Conservation (phyloP, 345 rosid genomes). For the Gossypioides kirkii region DNA sequence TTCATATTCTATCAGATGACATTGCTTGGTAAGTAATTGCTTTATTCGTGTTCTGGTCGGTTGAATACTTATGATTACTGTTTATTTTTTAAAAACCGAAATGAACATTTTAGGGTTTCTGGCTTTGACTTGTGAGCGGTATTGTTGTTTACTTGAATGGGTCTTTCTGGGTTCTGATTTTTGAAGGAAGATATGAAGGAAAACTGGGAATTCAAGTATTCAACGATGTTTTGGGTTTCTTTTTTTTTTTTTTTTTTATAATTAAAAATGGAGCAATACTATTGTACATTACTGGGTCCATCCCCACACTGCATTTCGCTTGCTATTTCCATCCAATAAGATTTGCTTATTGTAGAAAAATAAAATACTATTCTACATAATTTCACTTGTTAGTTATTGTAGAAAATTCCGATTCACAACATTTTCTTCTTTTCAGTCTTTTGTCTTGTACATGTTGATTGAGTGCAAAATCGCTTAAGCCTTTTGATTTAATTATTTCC, state of each 20-base stretch:
- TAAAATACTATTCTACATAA: background rate
- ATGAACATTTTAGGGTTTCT: constrained; percentile 16
- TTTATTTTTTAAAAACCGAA: constrained; percentile 1
- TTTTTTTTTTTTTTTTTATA: background rate
- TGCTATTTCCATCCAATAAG: background rate
- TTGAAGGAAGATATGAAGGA: background rate
- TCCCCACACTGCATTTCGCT: background rate
- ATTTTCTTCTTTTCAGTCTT: background rate
- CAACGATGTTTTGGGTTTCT: background rate
- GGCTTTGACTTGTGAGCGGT: constrained; percentile 8
- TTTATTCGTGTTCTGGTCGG: constrained; percentile 1
- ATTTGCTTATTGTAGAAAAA: background rate
- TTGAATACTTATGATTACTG: constrained; percentile 9
- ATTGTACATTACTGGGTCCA: background rate
- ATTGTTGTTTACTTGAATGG: constrained; percentile 17
- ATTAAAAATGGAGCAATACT: background rate
- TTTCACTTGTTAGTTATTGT: background rate
- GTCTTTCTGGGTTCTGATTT: background rate
- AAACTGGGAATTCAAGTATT: background rate
- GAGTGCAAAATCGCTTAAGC: background rate
- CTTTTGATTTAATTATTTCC: background rate
- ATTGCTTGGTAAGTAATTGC: background rate
- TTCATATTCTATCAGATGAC: constrained; percentile 4
- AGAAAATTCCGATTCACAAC: background rate
- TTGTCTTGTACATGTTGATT: background rate